phyloP scores from a whole-genome alignment of 805 yeast genomes.

The Lipomyces lipofer region DNA sequence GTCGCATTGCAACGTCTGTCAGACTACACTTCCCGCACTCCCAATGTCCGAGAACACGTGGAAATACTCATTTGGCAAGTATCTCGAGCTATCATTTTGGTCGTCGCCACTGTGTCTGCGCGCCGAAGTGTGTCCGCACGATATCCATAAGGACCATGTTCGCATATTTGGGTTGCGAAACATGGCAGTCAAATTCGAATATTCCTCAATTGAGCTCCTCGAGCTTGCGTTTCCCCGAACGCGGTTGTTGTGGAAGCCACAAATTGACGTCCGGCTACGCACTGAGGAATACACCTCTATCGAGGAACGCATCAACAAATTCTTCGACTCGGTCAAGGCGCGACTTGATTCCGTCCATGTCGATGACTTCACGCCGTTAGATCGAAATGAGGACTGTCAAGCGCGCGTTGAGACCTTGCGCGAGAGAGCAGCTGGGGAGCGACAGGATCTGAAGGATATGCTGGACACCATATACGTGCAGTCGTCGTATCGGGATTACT shows the following conservation, averaged over 20 bases:
- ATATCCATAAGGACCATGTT: slow-evolving; percentile 76
- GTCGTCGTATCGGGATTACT: slow-evolving; percentile 62
- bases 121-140: slow-evolving; percentile 74
- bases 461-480: slow-evolving; percentile 55
- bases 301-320: slow-evolving; percentile 52
- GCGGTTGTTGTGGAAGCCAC: slow-evolving; percentile 69
- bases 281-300: slow-evolving; percentile 60
- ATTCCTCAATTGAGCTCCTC: slow-evolving; percentile 69
- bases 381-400: slow-evolving; percentile 69
- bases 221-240: slow-evolving; percentile 78
- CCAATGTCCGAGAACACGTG: slow-evolving; percentile 86
- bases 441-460: slow-evolving; percentile 45
- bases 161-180: slow-evolving; percentile 83
- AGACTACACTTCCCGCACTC: slow-evolving; percentile 68
- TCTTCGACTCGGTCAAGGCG: slow-evolving; percentile 71
- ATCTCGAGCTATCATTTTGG: slow-evolving; percentile 83
- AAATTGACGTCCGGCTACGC: slow-evolving; percentile 67
- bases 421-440: slow-evolving; percentile 53
- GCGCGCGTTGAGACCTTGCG: slow-evolving; percentile 60
- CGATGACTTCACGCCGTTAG: slow-evolving; percentile 64
- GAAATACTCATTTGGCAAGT: slow-evolving; percentile 91
- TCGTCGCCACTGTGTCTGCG: slow-evolving; percentile 54
- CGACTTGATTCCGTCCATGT: slow-evolving; percentile 76
- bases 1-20: slow-evolving; percentile 86
- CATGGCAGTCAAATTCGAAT: slow-evolving; percentile 75